Percentiles rank a stretch among this genome's conserved stretches.
These are phyloP conservation scores for Malus domestica DNA, from an alignment of 306 rosid genomes.

Conservation along the genomic window DNA sequence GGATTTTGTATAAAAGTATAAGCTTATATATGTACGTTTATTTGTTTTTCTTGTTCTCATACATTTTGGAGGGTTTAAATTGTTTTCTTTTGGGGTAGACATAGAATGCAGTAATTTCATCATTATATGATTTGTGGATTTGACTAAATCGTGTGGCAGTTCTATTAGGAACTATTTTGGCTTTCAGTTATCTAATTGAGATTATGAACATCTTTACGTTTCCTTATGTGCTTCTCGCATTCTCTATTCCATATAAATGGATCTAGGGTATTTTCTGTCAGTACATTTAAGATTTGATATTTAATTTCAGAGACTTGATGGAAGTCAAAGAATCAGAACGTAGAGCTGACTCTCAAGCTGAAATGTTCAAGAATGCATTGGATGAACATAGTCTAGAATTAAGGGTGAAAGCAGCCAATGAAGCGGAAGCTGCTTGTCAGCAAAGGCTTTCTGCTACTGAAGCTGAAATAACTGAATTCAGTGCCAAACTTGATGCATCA, in stretches of 20 bases:
- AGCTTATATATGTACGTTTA: neutral
- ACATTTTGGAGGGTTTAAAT: neutral
- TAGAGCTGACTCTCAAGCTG: conserved; percentile 67
- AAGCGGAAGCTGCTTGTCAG: conserved; percentile 93
- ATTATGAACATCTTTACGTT: neutral
- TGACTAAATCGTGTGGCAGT: neutral
- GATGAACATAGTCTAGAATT: conserved; percentile 90
- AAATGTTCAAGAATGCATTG: conserved; percentile 66
- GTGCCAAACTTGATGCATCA: conserved; percentile 58
- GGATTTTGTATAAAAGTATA: neutral
- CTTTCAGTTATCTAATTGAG: neutral
- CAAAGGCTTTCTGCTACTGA: conserved; percentile 80
- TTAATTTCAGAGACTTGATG: conserved; percentile 47
- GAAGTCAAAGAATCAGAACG: conserved; percentile 82
- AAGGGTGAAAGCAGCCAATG: conserved; percentile 92
- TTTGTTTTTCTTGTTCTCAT: neutral
- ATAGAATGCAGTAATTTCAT: neutral
- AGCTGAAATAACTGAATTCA: conserved; percentile 69
- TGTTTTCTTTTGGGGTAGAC: neutral
- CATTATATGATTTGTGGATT: neutral
- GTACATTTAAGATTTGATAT: conserved; percentile 17
- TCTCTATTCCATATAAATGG: conserved; percentile 5
- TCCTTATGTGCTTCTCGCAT: neutral
- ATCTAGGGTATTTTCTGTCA: conserved; percentile 8
- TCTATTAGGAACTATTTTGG: neutral